These are phyloP conservation scores for Trifolium dubium DNA, from an alignment of 306 rosid species.

Conservation along the genomic window DNA sequence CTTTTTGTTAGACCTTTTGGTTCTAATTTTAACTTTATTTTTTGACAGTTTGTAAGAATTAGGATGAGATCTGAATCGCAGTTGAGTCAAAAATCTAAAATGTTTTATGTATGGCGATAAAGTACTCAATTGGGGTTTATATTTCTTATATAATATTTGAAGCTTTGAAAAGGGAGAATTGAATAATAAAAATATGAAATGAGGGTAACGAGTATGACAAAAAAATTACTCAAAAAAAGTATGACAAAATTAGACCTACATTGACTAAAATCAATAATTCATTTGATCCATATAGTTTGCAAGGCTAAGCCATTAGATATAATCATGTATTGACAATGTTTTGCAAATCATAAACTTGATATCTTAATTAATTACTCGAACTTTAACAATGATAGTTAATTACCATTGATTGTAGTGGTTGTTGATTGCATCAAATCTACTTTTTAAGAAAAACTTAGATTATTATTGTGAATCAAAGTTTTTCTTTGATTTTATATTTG, in stretches of 20 bases:
- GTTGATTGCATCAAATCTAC: neutral
- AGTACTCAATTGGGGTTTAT: no score
- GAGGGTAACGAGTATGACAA: no score
- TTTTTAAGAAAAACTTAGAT: neutral
- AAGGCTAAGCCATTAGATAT: neutral
- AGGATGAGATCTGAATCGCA: neutral
- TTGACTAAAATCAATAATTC: neutral
- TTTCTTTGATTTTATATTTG: slow-evolving; percentile 6
- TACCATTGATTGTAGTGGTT: neutral
- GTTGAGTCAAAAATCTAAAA: neutral
- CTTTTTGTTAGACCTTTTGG: neutral
- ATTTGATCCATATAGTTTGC: neutral
- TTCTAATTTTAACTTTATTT: neutral
- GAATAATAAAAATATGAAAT: no score
- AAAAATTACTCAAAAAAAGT: no score
- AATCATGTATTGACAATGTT: no score
- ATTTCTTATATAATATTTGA: no score
- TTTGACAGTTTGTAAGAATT: neutral
- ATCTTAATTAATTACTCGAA: no score
- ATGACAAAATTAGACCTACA: neutral
- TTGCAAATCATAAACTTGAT: no score
- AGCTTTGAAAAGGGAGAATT: no score
- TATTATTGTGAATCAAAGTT: neutral
- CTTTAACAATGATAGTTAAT: neutral
- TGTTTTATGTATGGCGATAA: no score